Base-by-base conservation (phyloP, 768 basidiomycete genomes). In the Rhodotorula kratochvilovae region DNA sequence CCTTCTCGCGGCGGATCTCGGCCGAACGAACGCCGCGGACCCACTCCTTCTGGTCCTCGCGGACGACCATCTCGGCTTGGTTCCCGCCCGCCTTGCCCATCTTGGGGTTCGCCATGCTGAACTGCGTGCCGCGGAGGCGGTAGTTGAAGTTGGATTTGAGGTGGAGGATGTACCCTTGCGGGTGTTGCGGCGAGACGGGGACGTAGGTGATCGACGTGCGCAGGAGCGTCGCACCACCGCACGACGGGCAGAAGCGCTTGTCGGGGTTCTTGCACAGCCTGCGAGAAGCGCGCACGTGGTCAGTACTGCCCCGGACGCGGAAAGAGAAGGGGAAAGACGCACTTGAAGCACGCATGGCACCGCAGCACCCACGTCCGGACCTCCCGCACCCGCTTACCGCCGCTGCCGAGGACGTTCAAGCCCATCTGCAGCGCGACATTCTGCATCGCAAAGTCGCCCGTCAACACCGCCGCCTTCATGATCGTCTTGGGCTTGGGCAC, bases 341-440 rank as follows among this genome's bases (percentile, higher is more conserved):
- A 98, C 96, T 97, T 97, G 86, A 94, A 99, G 81, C 96, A 99
- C 23, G 93, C 96, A 82, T 99, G 96, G 80, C 96, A 99, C 67
- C 96, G 82, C 78, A 98, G 81, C 2, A 98, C 92, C 91, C 92
- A 98, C 69, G 87, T 98, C 81, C 94, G 92, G 36, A 98, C 88
- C 77, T 87, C 90, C 73, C 89, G 86, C 68, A 99, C 95, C 75
- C 87, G 84, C 82, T 89, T 94, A 10, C 96, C 96, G 72, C 93
- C 92, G 13, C 90, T 85, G 16, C 92, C 88, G 19, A 99, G 88
- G 39, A 98, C 84, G 71, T 88, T 90, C 72, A 99, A 81, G 0
- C 90, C 90, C 90, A 98, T 93, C 80, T 96, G 94, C 61, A 99
- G 81, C 73, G 95, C 81, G 31, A 98, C 91, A 77, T 99, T 99